phyloP scores from a whole-genome alignment of 345 rosid species.

The Physaria fendleri region DNA sequence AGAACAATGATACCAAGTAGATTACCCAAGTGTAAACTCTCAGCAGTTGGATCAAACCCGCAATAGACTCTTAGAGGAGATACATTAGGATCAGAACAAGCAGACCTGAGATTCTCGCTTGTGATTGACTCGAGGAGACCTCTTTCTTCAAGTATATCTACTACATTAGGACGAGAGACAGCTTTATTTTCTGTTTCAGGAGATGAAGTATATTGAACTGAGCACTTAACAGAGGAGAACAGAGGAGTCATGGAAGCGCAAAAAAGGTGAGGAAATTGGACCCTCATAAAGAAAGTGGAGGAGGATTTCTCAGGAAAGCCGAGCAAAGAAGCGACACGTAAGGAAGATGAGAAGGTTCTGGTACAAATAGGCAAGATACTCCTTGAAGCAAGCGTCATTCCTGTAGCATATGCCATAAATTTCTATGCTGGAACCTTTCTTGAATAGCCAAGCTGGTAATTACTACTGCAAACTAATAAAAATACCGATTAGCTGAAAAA shows the following conservation, averaged over 20 bases:
- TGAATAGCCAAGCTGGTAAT: conserved; percentile 1
- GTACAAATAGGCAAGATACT: conserved; percentile 31
- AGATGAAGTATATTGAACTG: conserved; percentile 28
- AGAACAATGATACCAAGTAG: conserved; percentile 87
- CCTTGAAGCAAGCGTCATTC: conserved; percentile 33
- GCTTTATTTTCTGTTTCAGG: conserved; percentile 29
- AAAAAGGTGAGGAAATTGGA: conserved; percentile 16
- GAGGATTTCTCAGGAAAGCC: conserved; percentile 15
- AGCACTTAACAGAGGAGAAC: conserved; percentile 36
- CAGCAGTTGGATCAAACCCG: conserved; percentile 96
- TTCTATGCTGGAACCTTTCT: neutral
- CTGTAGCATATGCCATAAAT: conserved; percentile 32
- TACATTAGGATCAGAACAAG: conserved; percentile 36
- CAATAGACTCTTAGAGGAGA: conserved; percentile 65
- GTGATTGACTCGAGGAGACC: conserved; percentile 81
- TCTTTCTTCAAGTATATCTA: conserved; percentile 69
- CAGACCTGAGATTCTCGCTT: conserved; percentile 66
- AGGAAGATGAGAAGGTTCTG: conserved; percentile 31
- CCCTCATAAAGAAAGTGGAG: conserved; percentile 12
- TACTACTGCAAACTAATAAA: conserved; percentile 9
- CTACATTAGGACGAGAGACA: conserved; percentile 41
- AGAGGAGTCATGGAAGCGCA: conserved; percentile 19
- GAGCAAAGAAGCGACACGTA: conserved; percentile 20
- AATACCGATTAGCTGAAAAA: neutral
- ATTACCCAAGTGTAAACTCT: conserved; percentile 88